These are phyloP conservation scores for Saccharomycopsis synnaedendra DNA, from an alignment of 805 yeast genomes.

Conservation along the genomic window DNA sequence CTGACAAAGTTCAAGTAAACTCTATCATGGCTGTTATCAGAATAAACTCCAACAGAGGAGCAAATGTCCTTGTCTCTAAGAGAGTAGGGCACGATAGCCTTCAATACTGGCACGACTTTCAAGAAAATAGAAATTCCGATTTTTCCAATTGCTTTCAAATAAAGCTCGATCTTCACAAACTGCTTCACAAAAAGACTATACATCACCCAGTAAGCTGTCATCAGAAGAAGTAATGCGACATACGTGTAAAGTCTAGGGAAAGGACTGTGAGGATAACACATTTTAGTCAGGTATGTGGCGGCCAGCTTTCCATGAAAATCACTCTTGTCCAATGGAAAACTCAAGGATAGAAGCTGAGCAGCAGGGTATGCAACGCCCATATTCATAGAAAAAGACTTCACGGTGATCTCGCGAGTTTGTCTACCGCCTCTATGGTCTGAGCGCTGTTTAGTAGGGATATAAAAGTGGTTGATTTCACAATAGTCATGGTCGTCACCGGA, in stretches of 20 bases:
- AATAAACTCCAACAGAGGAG: not conserved
- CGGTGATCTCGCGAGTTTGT: constrained; percentile 53
- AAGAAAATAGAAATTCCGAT: not conserved
- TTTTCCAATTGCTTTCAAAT: not conserved
- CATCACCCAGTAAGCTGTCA: constrained; percentile 2
- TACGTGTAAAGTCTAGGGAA: constrained; percentile 11
- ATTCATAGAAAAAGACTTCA: constrained; percentile 86
- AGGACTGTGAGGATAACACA: constrained; percentile 30
- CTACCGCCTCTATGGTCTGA: not conserved
- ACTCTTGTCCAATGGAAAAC: constrained; percentile 29
- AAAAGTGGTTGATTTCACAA: constrained; percentile 61
- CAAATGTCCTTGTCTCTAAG: too few species aligned
- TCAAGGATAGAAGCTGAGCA: constrained; percentile 65
- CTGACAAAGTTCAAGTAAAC: not conserved
- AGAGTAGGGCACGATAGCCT: too few species aligned
- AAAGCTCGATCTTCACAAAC: not conserved
- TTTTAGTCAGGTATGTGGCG: constrained; percentile 30
- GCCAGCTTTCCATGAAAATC: constrained; percentile 5
- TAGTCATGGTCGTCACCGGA: constrained; percentile 98
- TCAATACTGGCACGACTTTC: too few species aligned
- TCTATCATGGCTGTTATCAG: not conserved
- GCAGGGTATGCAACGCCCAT: constrained; percentile 86
- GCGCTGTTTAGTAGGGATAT: constrained; percentile 9
- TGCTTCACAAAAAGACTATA: not conserved
- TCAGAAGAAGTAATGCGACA: constrained; percentile 4